These are phyloP conservation scores for Phytomonas sp. DNA, from an alignment of 208 protist species.

Conservation along the genomic window DNA sequence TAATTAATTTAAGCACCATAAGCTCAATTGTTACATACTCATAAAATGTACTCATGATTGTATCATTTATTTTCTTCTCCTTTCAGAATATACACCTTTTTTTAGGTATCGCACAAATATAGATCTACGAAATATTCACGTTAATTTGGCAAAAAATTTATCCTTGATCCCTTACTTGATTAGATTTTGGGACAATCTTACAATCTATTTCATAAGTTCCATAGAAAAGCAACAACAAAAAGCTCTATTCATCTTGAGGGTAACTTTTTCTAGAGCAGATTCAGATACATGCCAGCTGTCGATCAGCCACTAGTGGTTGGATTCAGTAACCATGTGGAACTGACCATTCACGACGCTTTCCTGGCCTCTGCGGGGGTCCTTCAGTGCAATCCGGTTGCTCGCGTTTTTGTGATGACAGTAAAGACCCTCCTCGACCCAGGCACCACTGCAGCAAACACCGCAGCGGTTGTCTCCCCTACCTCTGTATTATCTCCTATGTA, in stretches of 20 bases:
- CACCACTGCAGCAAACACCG: background rate
- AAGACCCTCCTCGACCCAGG: constrained; percentile 22
- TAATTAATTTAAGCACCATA: background rate
- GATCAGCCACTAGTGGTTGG: constrained; percentile 34
- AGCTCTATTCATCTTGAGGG: constrained; percentile 8
- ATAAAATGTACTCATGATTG: background rate
- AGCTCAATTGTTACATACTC: background rate
- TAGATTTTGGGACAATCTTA: constrained; percentile 7
- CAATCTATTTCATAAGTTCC: background rate
- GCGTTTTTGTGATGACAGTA: constrained; percentile 56
- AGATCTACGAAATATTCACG: background rate
- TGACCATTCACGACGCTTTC: constrained; percentile 69
- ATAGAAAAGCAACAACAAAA: background rate
- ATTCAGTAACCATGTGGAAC: constrained; percentile 60
- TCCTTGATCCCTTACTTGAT: constrained; percentile 9
- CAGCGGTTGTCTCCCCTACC: background rate
- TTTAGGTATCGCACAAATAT: background rate
- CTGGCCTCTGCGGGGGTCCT: constrained; percentile 61
- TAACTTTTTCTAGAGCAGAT: background rate
- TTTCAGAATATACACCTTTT: background rate
- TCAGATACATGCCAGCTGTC: constrained; percentile 8
- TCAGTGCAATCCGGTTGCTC: constrained; percentile 63
- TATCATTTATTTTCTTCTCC: background rate
- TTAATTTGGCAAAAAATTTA: background rate
- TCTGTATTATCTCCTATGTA: background rate